Conservation (phyloP, 805 yeast genomes). For the Metschnikowia chrysomelidarum region DNA sequence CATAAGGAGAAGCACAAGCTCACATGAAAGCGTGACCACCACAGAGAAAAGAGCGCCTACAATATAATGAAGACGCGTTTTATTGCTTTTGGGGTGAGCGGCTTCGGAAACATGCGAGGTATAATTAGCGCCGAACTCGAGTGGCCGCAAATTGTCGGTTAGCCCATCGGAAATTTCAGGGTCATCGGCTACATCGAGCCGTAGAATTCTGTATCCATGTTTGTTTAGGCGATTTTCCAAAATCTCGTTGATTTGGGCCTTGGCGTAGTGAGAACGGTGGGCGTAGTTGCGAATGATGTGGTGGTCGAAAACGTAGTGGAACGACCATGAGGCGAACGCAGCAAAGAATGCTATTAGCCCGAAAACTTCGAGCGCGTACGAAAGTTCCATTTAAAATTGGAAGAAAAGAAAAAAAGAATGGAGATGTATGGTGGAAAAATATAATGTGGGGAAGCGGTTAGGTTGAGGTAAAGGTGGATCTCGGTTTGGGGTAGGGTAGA, state of each 20-base stretch:
- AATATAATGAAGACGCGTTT: constrained; percentile 7
- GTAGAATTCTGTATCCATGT: constrained; percentile 17
- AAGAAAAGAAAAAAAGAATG: constrained; percentile 1
- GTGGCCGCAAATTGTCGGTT: not conserved
- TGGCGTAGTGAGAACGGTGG: constrained; percentile 18
- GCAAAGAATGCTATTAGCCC: constrained; percentile 18
- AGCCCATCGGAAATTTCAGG: constrained; percentile 10
- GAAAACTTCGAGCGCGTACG: constrained; percentile 12
- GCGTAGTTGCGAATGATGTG: constrained; percentile 26
- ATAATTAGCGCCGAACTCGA: not conserved
- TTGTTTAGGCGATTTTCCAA: constrained; percentile 19
- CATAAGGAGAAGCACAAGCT: constrained; percentile 34
- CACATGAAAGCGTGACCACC: constrained; percentile 30
- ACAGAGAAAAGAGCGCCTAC: constrained; percentile 30
- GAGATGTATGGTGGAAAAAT: not conserved
- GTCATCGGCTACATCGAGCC: constrained; percentile 18
- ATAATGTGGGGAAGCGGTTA: too few relatives aligned
- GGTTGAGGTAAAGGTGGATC: too few relatives aligned
- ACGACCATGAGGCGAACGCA: constrained; percentile 20
- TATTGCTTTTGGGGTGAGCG: not conserved
- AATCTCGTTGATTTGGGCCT: constrained; percentile 27
- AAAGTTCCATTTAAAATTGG: not conserved
- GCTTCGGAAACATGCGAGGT: not conserved
- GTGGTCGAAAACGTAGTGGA: constrained; percentile 24
- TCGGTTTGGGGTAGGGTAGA: too few relatives aligned